Evolutionary conservation across 495 filamentous ascomycete genomes (phyloP).

Genomic region (Penicillium tannophilum): DNA sequence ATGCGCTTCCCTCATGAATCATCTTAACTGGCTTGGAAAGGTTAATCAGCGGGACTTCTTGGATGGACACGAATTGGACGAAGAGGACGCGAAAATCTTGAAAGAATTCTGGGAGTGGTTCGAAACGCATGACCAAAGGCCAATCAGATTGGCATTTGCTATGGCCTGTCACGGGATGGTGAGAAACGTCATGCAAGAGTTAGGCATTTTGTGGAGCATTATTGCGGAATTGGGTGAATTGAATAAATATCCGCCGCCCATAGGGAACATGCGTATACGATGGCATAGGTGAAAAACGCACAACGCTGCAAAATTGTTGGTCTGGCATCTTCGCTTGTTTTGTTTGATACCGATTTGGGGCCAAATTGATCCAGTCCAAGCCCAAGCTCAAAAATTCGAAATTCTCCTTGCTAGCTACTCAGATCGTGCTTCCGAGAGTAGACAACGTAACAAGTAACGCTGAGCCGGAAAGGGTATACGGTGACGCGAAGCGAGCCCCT

Average conservation of each 20-base stretch:
- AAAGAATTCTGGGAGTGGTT: not conserved
- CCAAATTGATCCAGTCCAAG: not conserved
- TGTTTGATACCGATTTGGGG: not conserved
- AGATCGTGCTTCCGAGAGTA: not conserved
- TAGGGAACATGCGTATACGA: not conserved
- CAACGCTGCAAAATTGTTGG: not conserved
- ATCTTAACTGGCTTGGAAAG: not conserved
- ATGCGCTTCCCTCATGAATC: not conserved
- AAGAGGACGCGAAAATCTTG: not conserved
- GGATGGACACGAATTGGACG: not conserved
- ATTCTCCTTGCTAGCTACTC: not conserved
- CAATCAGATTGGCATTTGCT: not conserved
- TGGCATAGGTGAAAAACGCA: too few species aligned
- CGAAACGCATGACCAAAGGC: not conserved
- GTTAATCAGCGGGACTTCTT: not conserved
- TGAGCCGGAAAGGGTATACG: too few species aligned
- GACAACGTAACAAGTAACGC: too few species aligned
- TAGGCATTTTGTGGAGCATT: not conserved
- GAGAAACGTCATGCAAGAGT: not conserved
- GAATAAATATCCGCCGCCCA: not conserved
- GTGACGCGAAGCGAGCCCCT: too few species aligned
- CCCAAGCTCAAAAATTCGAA: not conserved
- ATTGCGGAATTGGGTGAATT: not conserved
- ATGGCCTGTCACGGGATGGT: not conserved
- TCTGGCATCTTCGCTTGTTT: not conserved